Evolutionary conservation across 495 filamentous ascomycete genomes (phyloP), one percentile per base, ranked within the genome.

Genomic region (Clavariopsis aquatica): DNA sequence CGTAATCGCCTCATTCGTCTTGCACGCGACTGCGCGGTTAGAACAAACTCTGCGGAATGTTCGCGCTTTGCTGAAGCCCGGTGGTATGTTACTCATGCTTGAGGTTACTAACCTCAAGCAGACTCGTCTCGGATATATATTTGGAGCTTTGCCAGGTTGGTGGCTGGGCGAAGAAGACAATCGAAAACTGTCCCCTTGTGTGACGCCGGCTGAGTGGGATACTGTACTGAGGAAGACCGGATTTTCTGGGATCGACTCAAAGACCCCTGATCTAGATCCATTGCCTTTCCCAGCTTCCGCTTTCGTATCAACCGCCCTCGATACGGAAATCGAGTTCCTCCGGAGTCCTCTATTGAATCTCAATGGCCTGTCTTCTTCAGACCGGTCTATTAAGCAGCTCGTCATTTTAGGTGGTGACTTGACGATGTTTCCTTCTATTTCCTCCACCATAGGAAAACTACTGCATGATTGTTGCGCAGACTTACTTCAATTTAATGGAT

Each of bases 1-100:
- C 13, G 24, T 69, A 31, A 23, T 69, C 22, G 60, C 60, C 9
- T 54, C 34, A 22, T 1, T 41, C 15, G 65, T 69, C 3, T 13
- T 69, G 3, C 60, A 64, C 20, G 60, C 60, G 7, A 60, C 53
- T 2, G 1, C 0, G 1, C 20, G 55, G 2, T 8, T 65, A 0
- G 46, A 34, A 8, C n/a, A 1, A 2, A 60, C 46, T 1, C 15
- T 65, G 27, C 1, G 31, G 2, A 60, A 65, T 26, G 8, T 59
- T 3, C 38, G 56, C 34, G 20, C 26, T n/a, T 22, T 65, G 12
- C 45, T 60, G 2, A 66, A 57, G 19, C 65, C 65, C 8, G 60
- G 60, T 2, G 65, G 65, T n/a, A 29, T n/a, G 10, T 28, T 68
- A 13, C 13, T 68, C 6, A 27, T 53, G 10, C 12, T n/a, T 8